These are phyloP conservation scores for Zelopaecilomyces penicillatus DNA, from an alignment of 2,329 filamentous ascomycete genomes.

Conservation along the genomic window DNA sequence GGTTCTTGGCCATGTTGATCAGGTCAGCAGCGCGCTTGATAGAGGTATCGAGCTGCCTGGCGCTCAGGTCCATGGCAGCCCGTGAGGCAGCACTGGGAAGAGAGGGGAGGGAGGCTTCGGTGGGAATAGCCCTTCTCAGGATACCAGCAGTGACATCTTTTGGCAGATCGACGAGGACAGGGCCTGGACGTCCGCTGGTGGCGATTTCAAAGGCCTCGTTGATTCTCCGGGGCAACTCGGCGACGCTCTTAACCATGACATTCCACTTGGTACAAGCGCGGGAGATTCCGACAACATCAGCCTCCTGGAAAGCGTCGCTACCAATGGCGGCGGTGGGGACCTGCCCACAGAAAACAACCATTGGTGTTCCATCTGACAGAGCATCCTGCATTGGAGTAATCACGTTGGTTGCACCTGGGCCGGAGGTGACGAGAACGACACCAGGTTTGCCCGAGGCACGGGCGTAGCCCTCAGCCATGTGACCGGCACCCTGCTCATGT, in stretches of 20 bases:
- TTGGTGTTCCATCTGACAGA: slow-evolving; percentile 85
- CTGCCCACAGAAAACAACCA: slow-evolving; percentile 95
- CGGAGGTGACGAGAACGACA: slow-evolving; percentile 93
- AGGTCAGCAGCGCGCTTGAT: slow-evolving; percentile 72
- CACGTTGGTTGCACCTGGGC: slow-evolving; percentile 92
- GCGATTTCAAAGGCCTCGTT: slow-evolving; percentile 99
- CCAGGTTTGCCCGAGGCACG: slow-evolving; percentile 76
- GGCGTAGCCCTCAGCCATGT: slow-evolving; percentile 98
- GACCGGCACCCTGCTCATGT: slow-evolving; percentile 94
- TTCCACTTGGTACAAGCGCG: slow-evolving; percentile 98
- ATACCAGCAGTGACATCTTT: slow-evolving; percentile 91
- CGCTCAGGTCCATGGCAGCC: slow-evolving; percentile 65
- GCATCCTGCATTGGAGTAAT: slow-evolving; percentile 96
- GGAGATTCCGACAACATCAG: slow-evolving; percentile 88
- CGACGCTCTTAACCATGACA: slow-evolving; percentile 93
- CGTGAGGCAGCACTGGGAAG: slow-evolving; percentile 81
- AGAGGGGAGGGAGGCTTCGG: slow-evolving; percentile 61
- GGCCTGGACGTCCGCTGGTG: slow-evolving; percentile 85
- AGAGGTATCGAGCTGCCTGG: slow-evolving; percentile 63
- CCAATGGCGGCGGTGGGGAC: slow-evolving; percentile 85
- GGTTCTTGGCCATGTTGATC: slow-evolving; percentile 85
- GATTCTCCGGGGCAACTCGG: slow-evolving; percentile 85
- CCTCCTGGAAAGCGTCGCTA: slow-evolving; percentile 94
- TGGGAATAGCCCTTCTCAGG: slow-evolving; percentile 75
- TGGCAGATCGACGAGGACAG: slow-evolving; percentile 89